phyloP scores from a whole-genome alignment of 176 grass and related monocot species.

The Puya raimondii region DNA sequence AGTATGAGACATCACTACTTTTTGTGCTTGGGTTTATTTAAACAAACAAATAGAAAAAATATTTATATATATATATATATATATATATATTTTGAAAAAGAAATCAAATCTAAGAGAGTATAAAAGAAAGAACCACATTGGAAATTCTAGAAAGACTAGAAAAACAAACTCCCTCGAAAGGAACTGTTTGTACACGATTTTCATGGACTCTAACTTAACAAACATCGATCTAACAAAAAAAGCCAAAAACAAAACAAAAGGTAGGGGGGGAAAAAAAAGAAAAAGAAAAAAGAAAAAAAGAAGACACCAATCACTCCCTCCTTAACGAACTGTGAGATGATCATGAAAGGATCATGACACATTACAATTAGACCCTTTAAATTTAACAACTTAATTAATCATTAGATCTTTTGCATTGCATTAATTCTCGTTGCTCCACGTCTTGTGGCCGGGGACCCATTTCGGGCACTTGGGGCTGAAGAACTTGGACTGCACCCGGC shows the following conservation, averaged over 20 bases:
- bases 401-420: not conserved
- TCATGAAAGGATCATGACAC: not conserved
- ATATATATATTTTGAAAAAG: not conserved
- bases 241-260: not conserved
- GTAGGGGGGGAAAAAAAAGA: not conserved
- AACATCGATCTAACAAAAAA: slow-evolving; percentile 8
- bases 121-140: slow-evolving; percentile 10
- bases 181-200: slow-evolving; percentile 30
- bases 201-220: slow-evolving; percentile 15
- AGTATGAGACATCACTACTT: not conserved
- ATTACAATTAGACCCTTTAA: slow-evolving; percentile 8
- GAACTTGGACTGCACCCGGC: slow-evolving; percentile 47
- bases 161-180: slow-evolving; percentile 21
- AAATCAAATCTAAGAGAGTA: not conserved
- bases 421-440: slow-evolving; percentile 39
- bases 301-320: not conserved
- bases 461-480: slow-evolving; percentile 92
- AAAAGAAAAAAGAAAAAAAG: not conserved
- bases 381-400: not conserved
- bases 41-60: not conserved
- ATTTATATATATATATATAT: not conserved
- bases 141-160: slow-evolving; percentile 10
- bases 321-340: not conserved
- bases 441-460: slow-evolving; percentile 70
- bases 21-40: too few relatives aligned